phyloP scores from a whole-genome alignment of 306 rosid species.

The Rubus parviflorus region DNA sequence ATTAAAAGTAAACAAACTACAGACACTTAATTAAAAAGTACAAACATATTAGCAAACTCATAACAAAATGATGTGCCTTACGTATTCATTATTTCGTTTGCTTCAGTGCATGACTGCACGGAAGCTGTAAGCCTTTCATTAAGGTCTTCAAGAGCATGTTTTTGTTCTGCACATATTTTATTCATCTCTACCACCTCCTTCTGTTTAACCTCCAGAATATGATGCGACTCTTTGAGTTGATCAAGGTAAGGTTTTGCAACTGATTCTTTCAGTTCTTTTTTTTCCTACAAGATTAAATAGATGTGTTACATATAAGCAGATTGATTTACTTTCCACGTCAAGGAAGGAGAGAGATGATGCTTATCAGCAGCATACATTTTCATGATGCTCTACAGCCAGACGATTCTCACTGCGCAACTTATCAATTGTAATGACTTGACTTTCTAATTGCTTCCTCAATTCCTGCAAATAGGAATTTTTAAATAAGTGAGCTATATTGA shows the following conservation, averaged over 20 bases:
- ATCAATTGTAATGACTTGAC: constrained; percentile 66
- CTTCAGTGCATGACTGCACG: constrained; percentile 80
- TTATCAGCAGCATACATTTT: constrained; percentile 52
- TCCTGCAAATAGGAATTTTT: constrained; percentile 49
- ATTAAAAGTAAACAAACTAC: background rate
- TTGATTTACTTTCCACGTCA: background rate
- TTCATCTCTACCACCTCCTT: constrained; percentile 64
- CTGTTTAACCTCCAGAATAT: constrained; percentile 58
- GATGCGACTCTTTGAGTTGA: constrained; percentile 62
- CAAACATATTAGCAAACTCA: background rate
- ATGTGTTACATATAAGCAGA: background rate
- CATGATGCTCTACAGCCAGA: constrained; percentile 55
- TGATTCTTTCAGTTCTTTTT: constrained; percentile 66
- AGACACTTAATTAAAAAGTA: background rate
- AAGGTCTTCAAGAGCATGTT: constrained; percentile 73
- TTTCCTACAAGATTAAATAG: constrained; percentile 52
- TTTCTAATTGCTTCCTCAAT: constrained; percentile 91
- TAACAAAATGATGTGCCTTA: constrained; percentile 33
- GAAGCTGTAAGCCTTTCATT: constrained; percentile 80
- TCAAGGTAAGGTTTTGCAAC: constrained; percentile 56
- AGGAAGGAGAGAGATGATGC: background rate
- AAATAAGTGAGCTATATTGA: constrained; percentile 1
- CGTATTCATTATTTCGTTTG: constrained; percentile 79
- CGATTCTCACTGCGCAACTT: constrained; percentile 61
- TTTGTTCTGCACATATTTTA: constrained; percentile 68